These are phyloP conservation scores for Neurospora hispaniola DNA, from an alignment of 495 filamentous ascomycete species.

Conservation along the genomic window DNA sequence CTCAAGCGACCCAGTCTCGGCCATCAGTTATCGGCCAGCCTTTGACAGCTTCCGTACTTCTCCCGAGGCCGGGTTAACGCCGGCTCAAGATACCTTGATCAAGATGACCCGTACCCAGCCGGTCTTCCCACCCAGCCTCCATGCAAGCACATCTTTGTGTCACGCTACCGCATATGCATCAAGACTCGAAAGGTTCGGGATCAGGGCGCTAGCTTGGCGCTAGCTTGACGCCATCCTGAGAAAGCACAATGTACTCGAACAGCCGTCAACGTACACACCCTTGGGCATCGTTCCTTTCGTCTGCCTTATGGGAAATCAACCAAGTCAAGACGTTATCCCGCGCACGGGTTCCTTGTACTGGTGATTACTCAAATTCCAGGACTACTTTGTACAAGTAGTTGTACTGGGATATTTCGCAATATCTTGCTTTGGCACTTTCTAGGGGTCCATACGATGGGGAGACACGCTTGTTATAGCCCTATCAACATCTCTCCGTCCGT, in stretches of 20 bases:
- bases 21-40: not conserved
- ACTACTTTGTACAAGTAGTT: not conserved
- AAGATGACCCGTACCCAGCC: not conserved
- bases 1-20: not conserved
- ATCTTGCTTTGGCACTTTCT: not conserved
- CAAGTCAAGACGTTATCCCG: not conserved
- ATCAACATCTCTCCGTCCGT: not conserved
- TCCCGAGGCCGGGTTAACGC: not conserved
- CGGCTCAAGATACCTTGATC: not conserved
- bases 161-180: slow-evolving; percentile 11
- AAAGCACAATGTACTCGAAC: not conserved
- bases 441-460: not conserved
- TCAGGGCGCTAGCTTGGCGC: not conserved
- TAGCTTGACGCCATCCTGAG: not conserved
- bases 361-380: not conserved
- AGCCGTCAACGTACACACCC: not conserved
- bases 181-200: slow-evolving; percentile 3
- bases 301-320: not conserved
- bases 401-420: not conserved
- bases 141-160: slow-evolving; percentile 10
- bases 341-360: slow-evolving; percentile 1
- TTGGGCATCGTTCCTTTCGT: not conserved
- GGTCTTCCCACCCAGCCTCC: slow-evolving; percentile 1
- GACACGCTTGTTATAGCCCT: not conserved
- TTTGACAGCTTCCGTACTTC: not conserved